Evolutionary conservation across 768 basidiomycete species (phyloP), one percentile per base, ranked within the genome.

Genomic region (Tricholoma flavovirens): DNA sequence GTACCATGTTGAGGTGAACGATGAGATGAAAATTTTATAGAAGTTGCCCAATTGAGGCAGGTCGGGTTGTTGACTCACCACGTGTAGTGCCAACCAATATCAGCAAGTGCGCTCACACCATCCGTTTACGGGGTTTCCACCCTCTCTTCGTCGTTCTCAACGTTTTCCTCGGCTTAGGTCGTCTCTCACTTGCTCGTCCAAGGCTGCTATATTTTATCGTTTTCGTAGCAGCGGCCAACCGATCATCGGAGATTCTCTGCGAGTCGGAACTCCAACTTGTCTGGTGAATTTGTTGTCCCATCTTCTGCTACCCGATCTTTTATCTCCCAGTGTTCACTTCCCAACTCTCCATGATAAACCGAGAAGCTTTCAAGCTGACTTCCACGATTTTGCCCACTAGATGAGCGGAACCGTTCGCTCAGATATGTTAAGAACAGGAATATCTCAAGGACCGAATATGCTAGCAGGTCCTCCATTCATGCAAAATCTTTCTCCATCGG

Each of bases 1-100:
- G 81, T 77, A 97, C 93, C 87, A 90, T 89, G 45, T 61, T 56
- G 54, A 59, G 57, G 29, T 29, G 6, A 10, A 14, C 6, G 35
- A 36, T 15, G 19, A 42, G 45, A 32, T 32, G 19, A 24, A n/a
- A 29, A 49, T 6, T 30, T 53, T 32, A 14, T 29, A n/a, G 42
- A 36, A 49, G 17, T 53, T 17, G 29, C 58, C 61, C 56, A 51
- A 59, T 59, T 59, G 53, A 55, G 61, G 51, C 50, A 59, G 48
- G 56, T 59, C 24, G 60, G 62, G 56, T 57, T 55, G 57, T 49
- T 55, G 58, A 70, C n/a, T n/a, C n/a, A 69, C 69, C 74, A 75
- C 74, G 73, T 74, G 75, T 73, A 65, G 67, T 63, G 60, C 65
- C 65, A 67, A 71, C 65, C 60, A 62, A 63, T n/a, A 49, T 48